phyloP scores from a whole-genome alignment of 2,329 filamentous ascomycete species.

The Fusarium lateritium region DNA sequence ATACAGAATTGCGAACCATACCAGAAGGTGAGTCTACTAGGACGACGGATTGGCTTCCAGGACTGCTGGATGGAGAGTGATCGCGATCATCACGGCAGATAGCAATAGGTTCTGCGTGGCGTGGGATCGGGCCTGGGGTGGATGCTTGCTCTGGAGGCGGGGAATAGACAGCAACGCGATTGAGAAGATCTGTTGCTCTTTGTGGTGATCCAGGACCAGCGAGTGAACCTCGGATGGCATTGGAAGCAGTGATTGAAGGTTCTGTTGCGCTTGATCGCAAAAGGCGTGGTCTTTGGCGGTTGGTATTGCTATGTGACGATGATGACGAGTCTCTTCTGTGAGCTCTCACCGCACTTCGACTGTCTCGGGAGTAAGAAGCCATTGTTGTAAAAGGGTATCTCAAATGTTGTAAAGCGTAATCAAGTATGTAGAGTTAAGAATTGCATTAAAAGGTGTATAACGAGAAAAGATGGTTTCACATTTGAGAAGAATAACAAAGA shows the following conservation, averaged over 20 bases:
- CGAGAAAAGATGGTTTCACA: conserved; percentile 32
- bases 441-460: conserved; percentile 27
- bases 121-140: conserved; percentile 37
- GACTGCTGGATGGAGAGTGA: conserved; percentile 40
- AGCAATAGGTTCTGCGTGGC: conserved; percentile 44
- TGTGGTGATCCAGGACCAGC: conserved; percentile 64
- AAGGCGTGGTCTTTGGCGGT: conserved; percentile 65
- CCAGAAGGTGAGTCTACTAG: conserved; percentile 50
- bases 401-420: conserved; percentile 1
- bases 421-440: conserved; percentile 4
- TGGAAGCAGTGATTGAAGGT: conserved; percentile 70
- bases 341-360: conserved; percentile 45
- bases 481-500: conserved; percentile 33
- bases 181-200: conserved; percentile 69
- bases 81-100: conserved; percentile 44
- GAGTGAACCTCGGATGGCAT: conserved; percentile 66
- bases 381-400: conserved; percentile 29
- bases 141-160: conserved; percentile 43
- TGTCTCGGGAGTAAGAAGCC: conserved; percentile 48
- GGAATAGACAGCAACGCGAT: conserved; percentile 66
- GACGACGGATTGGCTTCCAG: conserved; percentile 44
- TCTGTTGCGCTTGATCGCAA: conserved; percentile 70
- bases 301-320: conserved; percentile 43
- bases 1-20: conserved; percentile 19
- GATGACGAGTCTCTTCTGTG: conserved; percentile 50